These are phyloP conservation scores for Candida sithepensis DNA, from an alignment of 805 yeast species.

Conservation along the genomic window DNA sequence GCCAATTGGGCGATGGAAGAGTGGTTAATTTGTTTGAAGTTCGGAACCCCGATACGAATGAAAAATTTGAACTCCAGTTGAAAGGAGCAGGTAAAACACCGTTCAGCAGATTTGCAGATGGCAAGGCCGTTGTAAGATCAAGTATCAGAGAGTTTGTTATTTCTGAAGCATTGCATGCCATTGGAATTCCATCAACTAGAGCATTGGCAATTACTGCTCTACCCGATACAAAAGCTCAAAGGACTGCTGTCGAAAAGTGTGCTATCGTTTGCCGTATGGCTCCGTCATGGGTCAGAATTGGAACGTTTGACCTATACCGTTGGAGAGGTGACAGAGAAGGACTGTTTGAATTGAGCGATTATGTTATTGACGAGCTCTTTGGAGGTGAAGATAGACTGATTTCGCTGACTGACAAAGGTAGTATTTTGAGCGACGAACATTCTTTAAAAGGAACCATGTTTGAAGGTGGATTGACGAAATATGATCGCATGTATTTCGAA, in stretches of 20 bases:
- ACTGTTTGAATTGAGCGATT: conserved; percentile 62
- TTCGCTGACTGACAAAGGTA: conserved; percentile 12
- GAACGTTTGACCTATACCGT: conserved; percentile 80
- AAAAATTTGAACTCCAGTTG: conserved; percentile 64
- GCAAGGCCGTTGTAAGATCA: conserved; percentile 87
- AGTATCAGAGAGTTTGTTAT: conserved; percentile 84
- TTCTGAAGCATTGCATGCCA: conserved; percentile 73
- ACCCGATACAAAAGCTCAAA: conserved; percentile 73
- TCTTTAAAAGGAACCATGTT: conserved; percentile 21
- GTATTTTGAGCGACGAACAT: conserved; percentile 30
- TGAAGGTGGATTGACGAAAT: conserved; percentile 42
- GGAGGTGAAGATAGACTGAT: conserved; percentile 34
- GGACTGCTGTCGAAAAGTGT: conserved; percentile 71
- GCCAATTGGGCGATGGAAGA: conserved; percentile 95
- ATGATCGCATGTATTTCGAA: conserved; percentile 69
- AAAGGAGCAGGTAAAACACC: conserved; percentile 95
- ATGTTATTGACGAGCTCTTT: conserved; percentile 64
- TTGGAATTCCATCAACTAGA: conserved; percentile 84
- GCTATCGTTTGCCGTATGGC: conserved; percentile 85
- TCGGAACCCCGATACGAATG: conserved; percentile 39
- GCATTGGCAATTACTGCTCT: conserved; percentile 70
- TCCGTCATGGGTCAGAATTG: conserved; percentile 81
- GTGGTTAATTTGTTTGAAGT: conserved; percentile 79
- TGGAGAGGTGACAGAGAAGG: conserved; percentile 68
- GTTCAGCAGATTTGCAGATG: conserved; percentile 92